These are phyloP conservation scores for Coffea eugenioides DNA, from an alignment of 257 asterid species.

Conservation along the genomic window DNA sequence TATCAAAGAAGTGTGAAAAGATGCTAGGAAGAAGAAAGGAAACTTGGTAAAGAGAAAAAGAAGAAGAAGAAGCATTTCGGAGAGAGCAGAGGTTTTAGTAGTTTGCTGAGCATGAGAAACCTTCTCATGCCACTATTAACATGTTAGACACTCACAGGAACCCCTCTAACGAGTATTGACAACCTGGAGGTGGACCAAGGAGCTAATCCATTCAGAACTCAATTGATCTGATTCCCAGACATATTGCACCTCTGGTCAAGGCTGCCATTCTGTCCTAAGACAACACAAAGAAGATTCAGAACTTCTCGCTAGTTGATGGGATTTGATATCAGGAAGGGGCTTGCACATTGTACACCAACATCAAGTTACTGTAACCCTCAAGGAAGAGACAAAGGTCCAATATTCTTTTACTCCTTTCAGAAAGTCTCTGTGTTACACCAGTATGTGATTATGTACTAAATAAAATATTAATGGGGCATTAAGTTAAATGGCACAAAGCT, in stretches of 20 bases:
- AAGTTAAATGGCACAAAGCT: not conserved
- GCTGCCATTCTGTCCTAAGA: constrained; percentile 6
- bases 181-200: not conserved
- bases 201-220: not conserved
- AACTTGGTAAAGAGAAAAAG: not conserved
- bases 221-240: not conserved
- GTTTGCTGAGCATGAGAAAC: not conserved
- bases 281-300: not conserved
- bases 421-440: not conserved
- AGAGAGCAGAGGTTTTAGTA: not conserved
- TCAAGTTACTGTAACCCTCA: not conserved
- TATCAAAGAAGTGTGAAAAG: no score
- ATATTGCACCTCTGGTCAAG: not conserved
- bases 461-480: not conserved
- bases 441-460: no score
- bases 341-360: not conserved
- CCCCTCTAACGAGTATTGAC: not conserved
- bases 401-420: no score
- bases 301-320: not conserved
- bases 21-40: not conserved
- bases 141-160: not conserved
- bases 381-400: not conserved
- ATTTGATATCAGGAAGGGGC: not conserved
- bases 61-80: not conserved
- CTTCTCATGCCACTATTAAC: not conserved